A percentile compares a stretch with the other conserved stretches of the same genome.
Conservation (phyloP, 306 rosid genomes). For the Coriaria nepalensis region DNA sequence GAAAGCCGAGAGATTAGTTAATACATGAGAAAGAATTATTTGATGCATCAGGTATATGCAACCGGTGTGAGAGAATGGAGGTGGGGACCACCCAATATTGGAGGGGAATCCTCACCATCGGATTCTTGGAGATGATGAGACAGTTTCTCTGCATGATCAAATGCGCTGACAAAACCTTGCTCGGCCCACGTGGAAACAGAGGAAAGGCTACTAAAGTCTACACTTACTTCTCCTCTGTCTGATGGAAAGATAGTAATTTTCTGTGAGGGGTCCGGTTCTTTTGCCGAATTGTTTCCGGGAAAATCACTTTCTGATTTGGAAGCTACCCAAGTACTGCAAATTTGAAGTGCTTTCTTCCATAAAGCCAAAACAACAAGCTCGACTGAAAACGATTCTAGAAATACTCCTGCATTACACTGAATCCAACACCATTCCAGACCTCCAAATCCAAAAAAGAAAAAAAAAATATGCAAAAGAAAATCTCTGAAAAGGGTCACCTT, state of each 20-base stretch:
- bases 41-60: not conserved
- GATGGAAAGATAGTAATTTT: conserved; percentile 20
- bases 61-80: not conserved
- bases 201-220: conserved; percentile 40
- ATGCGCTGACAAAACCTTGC: conserved; percentile 48
- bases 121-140: conserved; percentile 37
- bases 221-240: conserved; percentile 25
- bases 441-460: not conserved
- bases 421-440: conserved; percentile 18
- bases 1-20: not conserved
- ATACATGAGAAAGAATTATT: not conserved
- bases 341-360: conserved; percentile 61
- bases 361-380: conserved; percentile 82
- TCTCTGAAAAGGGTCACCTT: conserved; percentile 21
- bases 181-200: conserved; percentile 61
- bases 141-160: conserved; percentile 57
- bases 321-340: conserved; percentile 42
- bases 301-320: conserved; percentile 21
- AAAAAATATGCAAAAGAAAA: too few species aligned
- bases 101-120: conserved; percentile 47
- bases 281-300: conserved; percentile 28
- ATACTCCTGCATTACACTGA: conserved; percentile 44
- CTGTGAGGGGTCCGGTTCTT: conserved; percentile 15
- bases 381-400: conserved; percentile 66
- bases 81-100: not conserved